These are phyloP conservation scores for Mycena kentingensis DNA, from an alignment of 768 basidiomycete species.

Conservation along the genomic window DNA sequence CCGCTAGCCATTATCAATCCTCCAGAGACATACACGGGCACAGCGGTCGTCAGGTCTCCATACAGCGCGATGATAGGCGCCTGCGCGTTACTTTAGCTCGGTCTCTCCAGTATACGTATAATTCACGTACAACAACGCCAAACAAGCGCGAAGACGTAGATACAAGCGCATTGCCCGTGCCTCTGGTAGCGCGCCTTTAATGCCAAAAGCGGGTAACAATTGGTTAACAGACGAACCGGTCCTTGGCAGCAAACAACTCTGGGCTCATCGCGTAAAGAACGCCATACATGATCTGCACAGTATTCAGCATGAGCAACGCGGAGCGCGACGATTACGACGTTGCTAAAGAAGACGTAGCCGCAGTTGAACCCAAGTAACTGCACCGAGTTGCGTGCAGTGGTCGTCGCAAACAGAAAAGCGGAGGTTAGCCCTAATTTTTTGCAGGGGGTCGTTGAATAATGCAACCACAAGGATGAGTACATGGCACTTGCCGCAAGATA, in stretches of 20 bases:
- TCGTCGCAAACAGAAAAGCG: conserved; percentile 71
- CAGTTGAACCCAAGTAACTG: conserved; percentile 73
- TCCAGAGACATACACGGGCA: conserved; percentile 74
- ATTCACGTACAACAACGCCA: conserved; percentile 60
- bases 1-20: conserved; percentile 65
- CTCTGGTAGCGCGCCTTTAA: no score
- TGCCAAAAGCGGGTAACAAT: no score
- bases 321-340: conserved; percentile 38
- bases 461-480: conserved; percentile 21
- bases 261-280: conserved; percentile 72
- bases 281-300: conserved; percentile 66
- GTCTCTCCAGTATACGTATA: not conserved
- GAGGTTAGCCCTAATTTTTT: conserved; percentile 67
- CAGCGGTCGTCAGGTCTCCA: conserved; percentile 61
- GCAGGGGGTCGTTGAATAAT: conserved; percentile 48
- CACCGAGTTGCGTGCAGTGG: conserved; percentile 62
- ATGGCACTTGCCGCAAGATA: conserved; percentile 57
- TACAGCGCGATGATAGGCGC: conserved; percentile 74
- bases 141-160: conserved; percentile 64
- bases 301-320: not conserved
- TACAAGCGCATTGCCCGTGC: conserved; percentile 69
- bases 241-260: conserved; percentile 71
- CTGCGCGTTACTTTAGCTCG: conserved; percentile 35
- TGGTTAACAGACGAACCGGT: no score
- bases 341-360: conserved; percentile 65